These are phyloP conservation scores for Poteriospumella lacustris DNA, from an alignment of 108 stramenopile genomes.

Conservation along the genomic window DNA sequence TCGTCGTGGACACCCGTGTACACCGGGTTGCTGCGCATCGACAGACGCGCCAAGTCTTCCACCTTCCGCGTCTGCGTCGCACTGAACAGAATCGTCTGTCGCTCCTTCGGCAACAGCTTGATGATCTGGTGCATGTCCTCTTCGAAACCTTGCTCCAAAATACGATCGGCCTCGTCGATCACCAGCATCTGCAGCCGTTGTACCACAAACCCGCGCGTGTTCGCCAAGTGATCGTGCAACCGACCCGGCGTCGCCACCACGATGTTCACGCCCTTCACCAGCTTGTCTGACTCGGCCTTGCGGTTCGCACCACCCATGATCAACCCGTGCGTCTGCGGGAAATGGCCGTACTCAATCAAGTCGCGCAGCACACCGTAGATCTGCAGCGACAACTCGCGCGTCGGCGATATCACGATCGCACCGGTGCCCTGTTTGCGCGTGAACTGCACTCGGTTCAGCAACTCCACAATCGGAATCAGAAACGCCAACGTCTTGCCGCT, in stretches of 20 bases:
- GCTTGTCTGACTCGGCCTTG: slow-evolving; percentile 87
- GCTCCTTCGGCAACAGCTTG: slow-evolving; percentile 81
- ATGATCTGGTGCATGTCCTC: slow-evolving; percentile 95
- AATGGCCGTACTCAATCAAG: slow-evolving; percentile 61
- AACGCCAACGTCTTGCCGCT: slow-evolving; percentile 98
- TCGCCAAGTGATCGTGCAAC: slow-evolving; percentile 93
- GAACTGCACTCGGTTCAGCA: slow-evolving; percentile 57
- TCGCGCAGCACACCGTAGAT: slow-evolving; percentile 97
- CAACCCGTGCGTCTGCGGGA: slow-evolving; percentile 88
- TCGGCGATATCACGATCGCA: slow-evolving; percentile 91
- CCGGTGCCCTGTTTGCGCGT: slow-evolving; percentile 72
- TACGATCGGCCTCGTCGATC: slow-evolving; percentile 98
- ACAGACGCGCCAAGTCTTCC: slow-evolving; percentile 6
- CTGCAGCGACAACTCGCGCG: slow-evolving; percentile 94
- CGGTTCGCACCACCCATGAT: slow-evolving; percentile 90
- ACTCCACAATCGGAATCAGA: slow-evolving; percentile 82
- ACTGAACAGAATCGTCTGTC: slow-evolving; percentile 96
- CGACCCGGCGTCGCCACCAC: slow-evolving; percentile 94
- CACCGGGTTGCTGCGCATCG: neutral
- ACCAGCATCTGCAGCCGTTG: slow-evolving; percentile 84
- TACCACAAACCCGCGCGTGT: slow-evolving; percentile 85
- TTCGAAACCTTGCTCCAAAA: slow-evolving; percentile 96
- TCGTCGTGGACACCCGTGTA: slow-evolving; percentile 65
- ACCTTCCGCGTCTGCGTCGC: slow-evolving; percentile 96
- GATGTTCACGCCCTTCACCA: slow-evolving; percentile 91